Evolutionary conservation across 1,284 basidiomycete species (phyloP), one percentile per base, ranked within the genome.

Genomic region (Boletus smithii): DNA sequence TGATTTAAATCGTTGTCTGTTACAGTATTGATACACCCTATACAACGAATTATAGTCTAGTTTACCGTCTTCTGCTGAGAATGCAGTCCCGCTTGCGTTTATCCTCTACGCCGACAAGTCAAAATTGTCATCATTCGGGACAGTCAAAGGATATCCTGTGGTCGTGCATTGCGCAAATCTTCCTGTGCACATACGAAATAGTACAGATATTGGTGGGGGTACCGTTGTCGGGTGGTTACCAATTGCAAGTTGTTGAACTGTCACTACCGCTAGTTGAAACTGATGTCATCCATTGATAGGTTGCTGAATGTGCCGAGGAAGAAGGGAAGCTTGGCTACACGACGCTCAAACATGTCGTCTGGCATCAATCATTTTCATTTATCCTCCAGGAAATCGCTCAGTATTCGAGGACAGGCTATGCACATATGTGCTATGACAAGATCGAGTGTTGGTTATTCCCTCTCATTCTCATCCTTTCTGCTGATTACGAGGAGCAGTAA

Each of bases 161-260:
- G 8, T 32, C 14, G 31, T 32, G 10, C 14, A 13, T 4, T 32
- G 13, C 14, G n/a, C 31, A 32, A 32, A 32, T 11, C 8, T 32
- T 5, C 31, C 31, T 14, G 31, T 32, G n/a, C 11, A 32, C 4
- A 4, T 32, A 7, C n/a, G 14, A 13, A 32, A 32, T 17, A 17
- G 31, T 11, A 4, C n/a, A 6, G 7, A 11, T 0, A 69, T 72
- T 17, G 72, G 72, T 5, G 70, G 72, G 20, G 70, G 68, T 5
- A 42, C 50, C 0, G 44, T 76, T 18, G 69, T 77, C 0, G 70
- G 74, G 0, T 77, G 71, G 69, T 46, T 76, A 8, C 73, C 73
- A 35, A 30, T 30, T 30, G 10, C 24, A 9, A 26, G 24, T 26
- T 26, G 24, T 9, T 26, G 24, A 9, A 9, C n/a, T n/a, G n/a